phyloP scores from a whole-genome alignment of 805 yeast species.

The Candida germanica region DNA sequence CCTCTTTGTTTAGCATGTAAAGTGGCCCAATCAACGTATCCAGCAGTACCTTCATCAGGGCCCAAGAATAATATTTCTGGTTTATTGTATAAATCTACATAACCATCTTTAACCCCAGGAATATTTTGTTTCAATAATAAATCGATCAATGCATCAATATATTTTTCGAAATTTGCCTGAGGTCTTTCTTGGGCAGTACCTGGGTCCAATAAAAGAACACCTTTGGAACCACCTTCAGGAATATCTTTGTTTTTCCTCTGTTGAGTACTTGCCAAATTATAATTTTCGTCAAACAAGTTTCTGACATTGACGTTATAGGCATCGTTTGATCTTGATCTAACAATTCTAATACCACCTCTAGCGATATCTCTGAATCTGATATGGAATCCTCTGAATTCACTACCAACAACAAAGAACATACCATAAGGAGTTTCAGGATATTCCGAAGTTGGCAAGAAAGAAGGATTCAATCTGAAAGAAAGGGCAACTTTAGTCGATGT shows the following conservation, averaged over 20 bases:
- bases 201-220: slow-evolving; percentile 85
- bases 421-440: slow-evolving; percentile 94
- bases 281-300: slow-evolving; percentile 92
- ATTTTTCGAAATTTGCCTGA: slow-evolving; percentile 83
- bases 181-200: slow-evolving; percentile 76
- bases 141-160: slow-evolving; percentile 88
- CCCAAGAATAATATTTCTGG: slow-evolving; percentile 95
- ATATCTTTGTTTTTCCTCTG: slow-evolving; percentile 97
- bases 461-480: slow-evolving; percentile 86
- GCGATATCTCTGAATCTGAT: slow-evolving; percentile 96
- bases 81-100: slow-evolving; percentile 78
- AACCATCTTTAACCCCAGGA: slow-evolving; percentile 76
- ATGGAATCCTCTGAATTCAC: slow-evolving; percentile 96
- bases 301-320: slow-evolving; percentile 82
- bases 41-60: slow-evolving; percentile 99
- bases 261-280: slow-evolving; percentile 92
- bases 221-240: slow-evolving; percentile 98
- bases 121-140: slow-evolving; percentile 64
- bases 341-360: slow-evolving; percentile 97
- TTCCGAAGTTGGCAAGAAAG: slow-evolving; percentile 78
- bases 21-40: slow-evolving; percentile 96
- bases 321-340: slow-evolving; percentile 79
- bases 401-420: slow-evolving; percentile 92
- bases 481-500: slow-evolving; percentile 92
- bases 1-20: slow-evolving; percentile 87